Conservation (phyloP, 805 yeast genomes). For the Hanseniaspora jakobsenii region DNA sequence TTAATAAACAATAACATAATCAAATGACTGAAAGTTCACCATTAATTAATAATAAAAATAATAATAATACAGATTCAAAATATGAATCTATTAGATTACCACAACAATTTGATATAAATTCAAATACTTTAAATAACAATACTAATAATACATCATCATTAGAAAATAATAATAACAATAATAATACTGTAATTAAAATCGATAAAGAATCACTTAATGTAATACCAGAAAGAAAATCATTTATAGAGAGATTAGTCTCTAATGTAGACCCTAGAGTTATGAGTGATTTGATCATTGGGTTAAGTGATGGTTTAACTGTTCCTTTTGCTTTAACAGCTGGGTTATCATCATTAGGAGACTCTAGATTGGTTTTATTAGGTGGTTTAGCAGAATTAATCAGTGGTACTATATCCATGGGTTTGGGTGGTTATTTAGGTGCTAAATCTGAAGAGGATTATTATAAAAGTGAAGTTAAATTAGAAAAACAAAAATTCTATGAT, state of each 20-base stretch:
- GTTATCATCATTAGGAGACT: constrained; percentile 75
- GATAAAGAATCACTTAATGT: constrained; percentile 8
- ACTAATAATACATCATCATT: not conserved
- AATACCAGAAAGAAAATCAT: not conserved
- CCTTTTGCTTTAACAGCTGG: constrained; percentile 99
- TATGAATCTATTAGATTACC: constrained; percentile 12
- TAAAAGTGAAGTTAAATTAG: constrained; percentile 56
- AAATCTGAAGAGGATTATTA: constrained; percentile 73
- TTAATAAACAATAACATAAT: not conserved
- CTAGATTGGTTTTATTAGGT: constrained; percentile 88
- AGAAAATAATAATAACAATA: not conserved
- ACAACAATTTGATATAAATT: too few species aligned
- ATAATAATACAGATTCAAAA: constrained; percentile 1
- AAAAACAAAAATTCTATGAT: constrained; percentile 54
- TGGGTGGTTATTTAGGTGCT: constrained; percentile 94
- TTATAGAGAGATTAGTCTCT: constrained; percentile 31
- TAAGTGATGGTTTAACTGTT: constrained; percentile 90
- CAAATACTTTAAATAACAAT: too few species aligned
- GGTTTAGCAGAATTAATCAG: constrained; percentile 95
- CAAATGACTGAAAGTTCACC: constrained; percentile 9
- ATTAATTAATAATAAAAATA: not conserved
- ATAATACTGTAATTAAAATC: not conserved
- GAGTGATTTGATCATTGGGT: constrained; percentile 86
- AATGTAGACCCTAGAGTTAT: constrained; percentile 80
- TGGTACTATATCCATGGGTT: constrained; percentile 96